Evolutionary conservation across 768 basidiomycete species (phyloP), one percentile per base, ranked within the genome.

Genomic region (Xerocomus brunneocitrinus): DNA sequence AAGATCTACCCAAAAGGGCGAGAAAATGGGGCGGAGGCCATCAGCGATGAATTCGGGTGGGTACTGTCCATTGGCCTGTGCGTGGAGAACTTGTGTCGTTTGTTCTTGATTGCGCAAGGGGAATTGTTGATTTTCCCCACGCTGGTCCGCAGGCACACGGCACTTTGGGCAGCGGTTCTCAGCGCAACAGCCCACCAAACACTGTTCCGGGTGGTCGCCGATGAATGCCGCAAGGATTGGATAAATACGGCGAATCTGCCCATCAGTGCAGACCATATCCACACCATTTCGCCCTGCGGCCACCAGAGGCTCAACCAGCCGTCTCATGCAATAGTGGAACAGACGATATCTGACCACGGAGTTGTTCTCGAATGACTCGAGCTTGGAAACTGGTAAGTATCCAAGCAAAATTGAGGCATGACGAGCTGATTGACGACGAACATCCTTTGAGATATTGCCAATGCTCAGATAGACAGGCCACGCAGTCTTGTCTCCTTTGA

Each of bases 291-390:
- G 5, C 0, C 55, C 42, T 0, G 50, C 42, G 0, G 8, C 24
- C 2, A 56, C 46, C n/a, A 56, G 47, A 0, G 30, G 47, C 0
- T 38, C 1, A 30, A 45, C 9, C 5, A 31, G 14, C 1, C 0
- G 35, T n/a, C 9, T 47, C 47, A 56, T 56, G 14, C 47, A 56
- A 31, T 52, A 56, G 10, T 52, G 47, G 30, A 52, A 56, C 0
- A 54, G 34, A 0, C 8, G 3, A 3, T 53, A 42, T 3, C 44
- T 3, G 0, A 39, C 30, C 0, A 57, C 22, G 0, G 22, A 53
- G 22, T 50, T 53, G 34, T 53, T 2, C 2, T 47, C 13, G 2
- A 57, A 42, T 1, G 19, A 19, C 19, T 19, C 19, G 19, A 19
- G 19, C 19, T 19, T 19, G 19, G 19, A 19, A 19, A 19, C 19